These are phyloP conservation scores for Saccharomyces hybrid DNA, from an alignment of 1,139 yeast genomes.

Conservation along the genomic window DNA sequence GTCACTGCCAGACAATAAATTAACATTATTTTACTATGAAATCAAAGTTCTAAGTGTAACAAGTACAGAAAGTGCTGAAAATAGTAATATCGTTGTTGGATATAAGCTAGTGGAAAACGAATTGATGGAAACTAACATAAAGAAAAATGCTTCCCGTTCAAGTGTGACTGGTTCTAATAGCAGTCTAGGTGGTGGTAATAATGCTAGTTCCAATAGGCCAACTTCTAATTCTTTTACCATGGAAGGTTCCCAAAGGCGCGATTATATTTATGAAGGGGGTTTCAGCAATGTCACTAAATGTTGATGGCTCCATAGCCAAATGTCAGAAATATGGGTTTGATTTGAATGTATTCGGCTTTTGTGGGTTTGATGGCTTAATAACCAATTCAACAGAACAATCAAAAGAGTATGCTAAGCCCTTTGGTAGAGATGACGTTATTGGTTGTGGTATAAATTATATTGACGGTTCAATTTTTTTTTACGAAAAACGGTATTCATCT, in stretches of 20 bases:
- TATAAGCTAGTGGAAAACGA: slow-evolving; percentile 24
- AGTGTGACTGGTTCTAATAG: slow-evolving; percentile 1
- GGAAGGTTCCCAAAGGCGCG: background rate
- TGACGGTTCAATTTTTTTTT: slow-evolving; percentile 58
- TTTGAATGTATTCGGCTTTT: slow-evolving; percentile 29
- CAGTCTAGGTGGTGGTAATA: slow-evolving; percentile 1
- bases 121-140: slow-evolving; percentile 7
- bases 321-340: slow-evolving; percentile 36
- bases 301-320: background rate
- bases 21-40: slow-evolving; percentile 54
- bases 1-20: slow-evolving; percentile 36
- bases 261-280: background rate
- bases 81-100: slow-evolving; percentile 40
- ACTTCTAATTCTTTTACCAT: slow-evolving; percentile 2
- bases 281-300: background rate
- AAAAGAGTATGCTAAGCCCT: slow-evolving; percentile 40
- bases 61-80: slow-evolving; percentile 34
- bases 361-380: slow-evolving; percentile 50
- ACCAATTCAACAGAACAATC: slow-evolving; percentile 32
- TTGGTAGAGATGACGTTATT: slow-evolving; percentile 53
- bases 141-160: slow-evolving; percentile 28
- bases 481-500: slow-evolving; percentile 73
- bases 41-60: slow-evolving; percentile 35
- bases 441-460: slow-evolving; percentile 81
- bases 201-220: background rate